Evolutionary conservation across 2,329 filamentous ascomycete species (phyloP), one percentile per base, ranked within the genome.

Genomic region (Fusarium sp.): DNA sequence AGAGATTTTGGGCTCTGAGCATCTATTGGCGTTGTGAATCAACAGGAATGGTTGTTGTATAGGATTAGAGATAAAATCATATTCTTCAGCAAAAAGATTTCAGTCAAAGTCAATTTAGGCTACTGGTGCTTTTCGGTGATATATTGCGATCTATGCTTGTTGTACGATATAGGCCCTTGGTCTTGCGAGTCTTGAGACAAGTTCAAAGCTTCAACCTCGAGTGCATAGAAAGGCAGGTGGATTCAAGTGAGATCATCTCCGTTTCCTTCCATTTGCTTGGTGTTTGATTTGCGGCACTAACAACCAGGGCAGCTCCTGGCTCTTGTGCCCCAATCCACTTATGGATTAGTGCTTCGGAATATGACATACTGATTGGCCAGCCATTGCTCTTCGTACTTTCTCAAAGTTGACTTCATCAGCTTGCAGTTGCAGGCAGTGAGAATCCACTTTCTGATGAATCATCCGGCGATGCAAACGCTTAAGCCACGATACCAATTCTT

Each of bases 371-470:
- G 62, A 70, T 70, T 69, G 66, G 66, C 20, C 8, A 20, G 12
- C 13, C n/a, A 30, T 12, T 33, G 36, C 28, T 37, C 64, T 57
- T 36, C 62, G 53, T 60, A 63, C 62, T 56, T 42, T 52, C 36
- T 57, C 50, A 38, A 33, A 33, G 42, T 55, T 45, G 41, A 50
- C 57, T 57, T 62, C 55, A 63, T 67, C 62, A 58, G 52, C 63
- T 63, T 60, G 61, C 67, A 58, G 47, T 63, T 60, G 61, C 67
- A 58, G 47, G 62, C 38, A 34, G 20, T 54, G 40, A 57, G 72
- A 70, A 75, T 70, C 73, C 73, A 75, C 73, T 73, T 65, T 68
- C 67, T 70, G 72, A 78, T 81, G 80, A 81, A 76, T 80, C 80
- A 81, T 80, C 72, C 80, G 79, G 80, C 72, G 76, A 80, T 72